phyloP scores from a whole-genome alignment of 2,329 filamentous ascomycete species.

The Dothistroma septosporum region DNA sequence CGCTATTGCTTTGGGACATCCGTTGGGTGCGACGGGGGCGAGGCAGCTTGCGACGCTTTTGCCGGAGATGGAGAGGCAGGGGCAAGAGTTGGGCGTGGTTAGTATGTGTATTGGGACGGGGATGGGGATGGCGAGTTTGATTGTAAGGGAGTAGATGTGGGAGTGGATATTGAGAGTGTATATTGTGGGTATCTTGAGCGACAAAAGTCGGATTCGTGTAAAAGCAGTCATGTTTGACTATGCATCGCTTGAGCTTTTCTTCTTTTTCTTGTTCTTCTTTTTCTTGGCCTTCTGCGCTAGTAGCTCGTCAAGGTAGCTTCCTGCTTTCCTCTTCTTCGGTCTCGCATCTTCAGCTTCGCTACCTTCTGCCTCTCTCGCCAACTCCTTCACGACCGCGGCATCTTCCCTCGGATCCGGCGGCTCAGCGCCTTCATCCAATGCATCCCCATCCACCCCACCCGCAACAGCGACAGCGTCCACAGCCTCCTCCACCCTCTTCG shows the following conservation, averaged over 20 bases:
- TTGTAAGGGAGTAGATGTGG: conserved; percentile 43
- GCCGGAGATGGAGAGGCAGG: conserved; percentile 61
- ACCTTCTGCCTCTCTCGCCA: conserved; percentile 3
- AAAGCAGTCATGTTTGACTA: neutral
- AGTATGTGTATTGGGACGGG: conserved; percentile 71
- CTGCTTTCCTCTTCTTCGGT: conserved; percentile 21
- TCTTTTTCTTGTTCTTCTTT: conserved; percentile 50
- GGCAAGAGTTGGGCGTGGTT: conserved; percentile 74
- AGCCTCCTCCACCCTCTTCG: neutral
- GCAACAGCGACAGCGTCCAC: conserved; percentile 11
- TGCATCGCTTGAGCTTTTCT: conserved; percentile 23
- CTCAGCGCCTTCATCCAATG: conserved; percentile 12
- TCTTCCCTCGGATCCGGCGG: conserved; percentile 15
- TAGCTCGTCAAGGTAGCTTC: conserved; percentile 52
- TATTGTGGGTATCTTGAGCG: conserved; percentile 7
- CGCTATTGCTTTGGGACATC: conserved; percentile 90
- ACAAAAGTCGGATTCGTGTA: neutral
- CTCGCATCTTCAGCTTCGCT: conserved; percentile 11
- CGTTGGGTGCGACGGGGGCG: conserved; percentile 81
- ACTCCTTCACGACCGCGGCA: conserved; percentile 10
- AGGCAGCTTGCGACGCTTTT: conserved; percentile 74
- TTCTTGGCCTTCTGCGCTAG: conserved; percentile 48
- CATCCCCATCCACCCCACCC: conserved; percentile 3
- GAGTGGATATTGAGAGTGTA: neutral
- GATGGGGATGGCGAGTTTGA: conserved; percentile 53